Conservation (phyloP, 1,139 yeast species). For the Candida gigantensis region DNA sequence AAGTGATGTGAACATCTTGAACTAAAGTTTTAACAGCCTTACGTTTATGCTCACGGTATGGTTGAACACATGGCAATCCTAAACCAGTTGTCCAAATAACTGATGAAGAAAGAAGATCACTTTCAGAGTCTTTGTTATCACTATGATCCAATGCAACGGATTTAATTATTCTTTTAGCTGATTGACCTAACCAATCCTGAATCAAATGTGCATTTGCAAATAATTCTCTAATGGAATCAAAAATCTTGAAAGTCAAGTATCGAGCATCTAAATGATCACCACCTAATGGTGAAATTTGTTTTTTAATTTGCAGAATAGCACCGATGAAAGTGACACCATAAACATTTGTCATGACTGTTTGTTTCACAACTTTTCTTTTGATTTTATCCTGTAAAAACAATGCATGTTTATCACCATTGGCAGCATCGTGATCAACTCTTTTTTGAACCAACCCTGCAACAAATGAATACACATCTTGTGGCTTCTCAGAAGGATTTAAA, state of each 20-base stretch:
- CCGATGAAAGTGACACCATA: conserved; percentile 97
- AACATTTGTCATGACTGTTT: conserved; percentile 97
- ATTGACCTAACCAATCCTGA: conserved; percentile 93
- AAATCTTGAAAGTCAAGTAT: conserved; percentile 77
- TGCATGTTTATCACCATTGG: conserved; percentile 55
- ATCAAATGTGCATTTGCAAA: conserved; percentile 92
- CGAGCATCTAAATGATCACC: conserved; percentile 48
- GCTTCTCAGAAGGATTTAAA: conserved; percentile 75
- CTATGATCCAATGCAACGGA: conserved; percentile 66
- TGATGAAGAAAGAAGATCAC: conserved; percentile 64
- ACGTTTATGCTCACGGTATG: conserved; percentile 72
- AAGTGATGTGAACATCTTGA: conserved; percentile 79
- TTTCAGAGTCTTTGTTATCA: conserved; percentile 17
- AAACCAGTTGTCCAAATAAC: conserved; percentile 98
- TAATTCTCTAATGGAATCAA: conserved; percentile 79
- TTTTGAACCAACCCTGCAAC: conserved; percentile 74
- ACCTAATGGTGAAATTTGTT: conserved; percentile 58
- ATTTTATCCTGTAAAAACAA: conserved; percentile 58
- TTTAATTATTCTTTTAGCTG: conserved; percentile 79
- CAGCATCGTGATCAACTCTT: conserved; percentile 63
- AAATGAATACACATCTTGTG: conserved; percentile 87
- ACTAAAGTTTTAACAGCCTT: conserved; percentile 73
- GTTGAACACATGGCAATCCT: conserved; percentile 94
- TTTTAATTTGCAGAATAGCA: conserved; percentile 83
- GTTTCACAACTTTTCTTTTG: conserved; percentile 87